A percentile compares a stretch with the other conserved stretches of the same genome.
Conservation (phyloP, 1,284 basidiomycete species). For the Melampsora allii-populina region DNA sequence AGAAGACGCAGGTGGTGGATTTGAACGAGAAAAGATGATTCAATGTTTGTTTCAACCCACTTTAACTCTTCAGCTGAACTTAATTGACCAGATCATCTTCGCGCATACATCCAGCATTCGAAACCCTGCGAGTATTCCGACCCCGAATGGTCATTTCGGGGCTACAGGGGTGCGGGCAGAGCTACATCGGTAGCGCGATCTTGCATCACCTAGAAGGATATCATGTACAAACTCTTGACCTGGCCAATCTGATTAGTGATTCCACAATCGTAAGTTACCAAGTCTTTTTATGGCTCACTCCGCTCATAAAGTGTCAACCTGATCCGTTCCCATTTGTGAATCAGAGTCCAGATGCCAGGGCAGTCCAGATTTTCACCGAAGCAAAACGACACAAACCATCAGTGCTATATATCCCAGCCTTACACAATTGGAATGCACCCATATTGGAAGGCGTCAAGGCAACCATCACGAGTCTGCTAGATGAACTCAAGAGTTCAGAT, state of each 20-base stretch:
- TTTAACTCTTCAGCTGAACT: no score
- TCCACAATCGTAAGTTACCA: conserved; percentile 67
- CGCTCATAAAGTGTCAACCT: background rate
- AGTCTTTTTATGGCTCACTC: background rate
- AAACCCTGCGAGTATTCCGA: conserved; percentile 82
- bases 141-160: conserved; percentile 86
- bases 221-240: conserved; percentile 88
- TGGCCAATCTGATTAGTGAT: conserved; percentile 83
- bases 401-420: conserved; percentile 87
- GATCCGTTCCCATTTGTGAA: background rate
- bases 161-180: conserved; percentile 80
- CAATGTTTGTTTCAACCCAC: conserved; percentile 62
- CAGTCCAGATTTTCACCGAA: conserved; percentile 95
- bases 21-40: conserved; percentile 63
- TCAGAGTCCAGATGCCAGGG: conserved; percentile 82
- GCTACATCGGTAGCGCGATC: conserved; percentile 80
- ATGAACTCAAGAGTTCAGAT: conserved; percentile 82
- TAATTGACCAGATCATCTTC: background rate
- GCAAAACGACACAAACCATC: conserved; percentile 97
- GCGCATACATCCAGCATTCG: conserved; percentile 65
- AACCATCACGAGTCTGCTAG: conserved; percentile 84
- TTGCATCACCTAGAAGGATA: conserved; percentile 94
- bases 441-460: conserved; percentile 78
- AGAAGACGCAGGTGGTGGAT: conserved; percentile 61
- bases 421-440: conserved; percentile 75